Conservation (phyloP, 352 stramenopile species). For the Phytophthora megakarya region DNA sequence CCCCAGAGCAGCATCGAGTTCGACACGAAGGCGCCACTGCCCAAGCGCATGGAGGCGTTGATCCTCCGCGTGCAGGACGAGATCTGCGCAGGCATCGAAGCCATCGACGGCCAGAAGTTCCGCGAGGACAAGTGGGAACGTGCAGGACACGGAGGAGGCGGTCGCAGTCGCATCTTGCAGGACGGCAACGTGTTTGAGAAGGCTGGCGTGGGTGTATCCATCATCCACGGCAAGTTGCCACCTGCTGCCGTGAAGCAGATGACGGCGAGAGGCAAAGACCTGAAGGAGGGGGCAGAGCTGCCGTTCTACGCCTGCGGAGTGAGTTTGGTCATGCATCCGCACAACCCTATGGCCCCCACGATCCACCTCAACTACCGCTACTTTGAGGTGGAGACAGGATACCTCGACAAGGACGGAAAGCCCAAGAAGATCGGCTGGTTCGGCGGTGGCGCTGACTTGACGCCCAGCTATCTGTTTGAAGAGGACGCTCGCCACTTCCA, state of each 20-base stretch:
- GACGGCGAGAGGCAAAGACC: constrained; percentile 72
- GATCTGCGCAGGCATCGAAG: constrained; percentile 88
- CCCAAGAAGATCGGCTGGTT: constrained; percentile 92
- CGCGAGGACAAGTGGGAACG: constrained; percentile 95
- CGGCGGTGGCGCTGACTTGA: constrained; percentile 97
- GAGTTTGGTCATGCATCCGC: constrained; percentile 97
- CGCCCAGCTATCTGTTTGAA: constrained; percentile 96
- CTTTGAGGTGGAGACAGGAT: constrained; percentile 94
- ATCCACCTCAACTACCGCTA: constrained; percentile 99
- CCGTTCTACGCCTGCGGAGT: constrained; percentile 97
- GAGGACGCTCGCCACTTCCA: constrained; percentile 98
- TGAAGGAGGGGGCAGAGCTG: constrained; percentile 77
- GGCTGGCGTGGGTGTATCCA: constrained; percentile 96
- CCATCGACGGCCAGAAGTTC: constrained; percentile 95
- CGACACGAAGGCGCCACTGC: constrained; percentile 65
- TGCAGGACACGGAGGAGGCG: constrained; percentile 92
- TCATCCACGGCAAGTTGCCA: constrained; percentile 97
- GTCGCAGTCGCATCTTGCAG: constrained; percentile 94
- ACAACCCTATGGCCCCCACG: constrained; percentile 93
- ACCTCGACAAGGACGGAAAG: constrained; percentile 79
- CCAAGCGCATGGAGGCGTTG: constrained; percentile 82
- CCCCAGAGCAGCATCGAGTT: constrained; percentile 78
- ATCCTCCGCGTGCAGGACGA: constrained; percentile 85
- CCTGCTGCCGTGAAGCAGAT: constrained; percentile 87
- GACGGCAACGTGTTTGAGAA: constrained; percentile 98